These are phyloP conservation scores for Quercus lobata DNA, from an alignment of 331 rosid species.

Conservation along the genomic window DNA sequence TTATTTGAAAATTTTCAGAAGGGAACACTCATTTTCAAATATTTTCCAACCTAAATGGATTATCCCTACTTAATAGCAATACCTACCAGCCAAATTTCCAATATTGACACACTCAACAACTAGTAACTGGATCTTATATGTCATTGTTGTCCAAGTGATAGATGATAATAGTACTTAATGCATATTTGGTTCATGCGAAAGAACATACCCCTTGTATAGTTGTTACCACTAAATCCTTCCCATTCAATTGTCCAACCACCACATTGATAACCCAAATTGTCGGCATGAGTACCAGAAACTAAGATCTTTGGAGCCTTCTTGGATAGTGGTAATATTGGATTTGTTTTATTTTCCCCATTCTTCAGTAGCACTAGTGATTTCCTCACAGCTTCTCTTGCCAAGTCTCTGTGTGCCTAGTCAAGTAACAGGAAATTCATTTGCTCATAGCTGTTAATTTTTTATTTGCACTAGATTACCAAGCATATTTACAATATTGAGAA, in stretches of 20 bases:
- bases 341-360: constrained; percentile 70
- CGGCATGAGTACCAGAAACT: constrained; percentile 85
- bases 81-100: not conserved
- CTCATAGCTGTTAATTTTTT: constrained; percentile 6
- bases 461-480: not conserved
- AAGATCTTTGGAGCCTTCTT: constrained; percentile 65
- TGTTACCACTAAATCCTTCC: constrained; percentile 91
- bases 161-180: not conserved
- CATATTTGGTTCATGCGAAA: not conserved
- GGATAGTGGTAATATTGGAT: constrained; percentile 73
- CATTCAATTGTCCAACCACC: constrained; percentile 98
- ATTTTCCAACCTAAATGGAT: not conserved
- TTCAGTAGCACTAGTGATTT: constrained; percentile 84
- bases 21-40: not conserved
- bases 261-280: constrained; percentile 96
- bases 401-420: constrained; percentile 69
- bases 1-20: not conserved
- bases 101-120: not conserved
- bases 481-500: constrained; percentile 6
- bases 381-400: constrained; percentile 96
- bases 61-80: not conserved
- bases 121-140: not conserved
- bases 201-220: constrained; percentile 63
- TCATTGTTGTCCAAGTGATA: not conserved
- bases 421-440: constrained; percentile 14